A percentile compares a stretch with the other conserved stretches of the same genome.
Conservation (phyloP, 176 grass and related monocot species). For the Guadua angustifolia region DNA sequence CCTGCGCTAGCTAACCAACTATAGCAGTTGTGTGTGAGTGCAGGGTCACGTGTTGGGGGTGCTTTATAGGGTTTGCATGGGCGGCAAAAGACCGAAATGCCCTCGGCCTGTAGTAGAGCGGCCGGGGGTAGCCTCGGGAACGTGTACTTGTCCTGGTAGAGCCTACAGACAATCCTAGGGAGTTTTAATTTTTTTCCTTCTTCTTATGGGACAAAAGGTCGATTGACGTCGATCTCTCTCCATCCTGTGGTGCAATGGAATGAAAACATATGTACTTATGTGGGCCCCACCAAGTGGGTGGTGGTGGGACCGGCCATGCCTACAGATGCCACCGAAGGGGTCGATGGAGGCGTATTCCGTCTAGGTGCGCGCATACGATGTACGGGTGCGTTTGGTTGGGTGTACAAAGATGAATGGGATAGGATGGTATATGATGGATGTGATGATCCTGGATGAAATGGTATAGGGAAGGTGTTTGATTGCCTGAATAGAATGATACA, state of each 20-base stretch:
- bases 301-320: neutral
- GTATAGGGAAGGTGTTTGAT: too few relatives aligned
- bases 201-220: neutral
- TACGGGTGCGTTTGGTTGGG: too few relatives aligned
- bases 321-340: neutral
- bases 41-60: conserved; percentile 12
- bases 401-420: too few relatives aligned
- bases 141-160: neutral
- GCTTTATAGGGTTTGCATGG: conserved; percentile 35
- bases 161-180: neutral
- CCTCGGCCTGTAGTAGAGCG: neutral
- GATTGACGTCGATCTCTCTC: neutral
- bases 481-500: too few relatives aligned
- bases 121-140: neutral
- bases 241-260: neutral
- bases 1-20: neutral
- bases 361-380: neutral
- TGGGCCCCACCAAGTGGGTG: neutral
- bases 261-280: neutral
- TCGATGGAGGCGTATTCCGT: conserved; percentile 5
- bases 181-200: too few relatives aligned
- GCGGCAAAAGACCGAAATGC: conserved; percentile 27
- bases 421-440: too few relatives aligned
- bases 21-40: too few relatives aligned
- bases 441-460: too few relatives aligned